Evolutionary conservation across 2,329 filamentous ascomycete species (phyloP).

Genomic region (Trichoderma asperellum): DNA sequence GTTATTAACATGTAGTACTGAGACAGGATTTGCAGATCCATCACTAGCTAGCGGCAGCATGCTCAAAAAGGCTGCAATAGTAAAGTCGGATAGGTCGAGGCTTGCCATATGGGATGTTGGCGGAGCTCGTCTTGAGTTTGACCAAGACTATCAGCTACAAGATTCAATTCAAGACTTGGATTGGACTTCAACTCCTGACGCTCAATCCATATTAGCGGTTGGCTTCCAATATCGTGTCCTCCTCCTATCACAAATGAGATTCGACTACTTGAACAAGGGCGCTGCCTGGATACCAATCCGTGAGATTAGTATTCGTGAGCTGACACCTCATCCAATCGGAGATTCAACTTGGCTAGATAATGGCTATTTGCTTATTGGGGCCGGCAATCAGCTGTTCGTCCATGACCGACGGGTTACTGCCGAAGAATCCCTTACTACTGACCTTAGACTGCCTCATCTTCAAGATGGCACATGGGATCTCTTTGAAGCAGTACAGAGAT

Average conservation of each 20-base stretch:
- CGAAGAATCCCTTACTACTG: slow-evolving; percentile 61
- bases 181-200: slow-evolving; percentile 90
- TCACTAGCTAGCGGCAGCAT: slow-evolving; percentile 83
- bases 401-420: slow-evolving; percentile 75
- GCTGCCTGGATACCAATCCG: slow-evolving; percentile 88
- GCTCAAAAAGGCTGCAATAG: slow-evolving; percentile 82
- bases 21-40: slow-evolving; percentile 74
- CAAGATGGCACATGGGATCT: slow-evolving; percentile 65
- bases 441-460: slow-evolving; percentile 52
- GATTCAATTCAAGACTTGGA: slow-evolving; percentile 85
- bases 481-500: slow-evolving; percentile 77
- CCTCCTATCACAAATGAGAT: slow-evolving; percentile 83
- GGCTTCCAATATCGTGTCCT: slow-evolving; percentile 86
- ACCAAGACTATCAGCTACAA: slow-evolving; percentile 71
- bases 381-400: slow-evolving; percentile 89
- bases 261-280: slow-evolving; percentile 85
- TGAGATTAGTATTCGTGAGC: slow-evolving; percentile 77
- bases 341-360: slow-evolving; percentile 90
- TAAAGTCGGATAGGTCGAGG: slow-evolving; percentile 71
- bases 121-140: slow-evolving; percentile 78
- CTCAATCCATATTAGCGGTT: slow-evolving; percentile 87
- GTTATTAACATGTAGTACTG: slow-evolving; percentile 79
- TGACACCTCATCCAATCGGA: slow-evolving; percentile 87
- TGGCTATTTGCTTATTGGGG: slow-evolving; percentile 83
- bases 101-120: slow-evolving; percentile 91